phyloP scores from a whole-genome alignment of 345 rosid species.

The Carallia brachiata region DNA sequence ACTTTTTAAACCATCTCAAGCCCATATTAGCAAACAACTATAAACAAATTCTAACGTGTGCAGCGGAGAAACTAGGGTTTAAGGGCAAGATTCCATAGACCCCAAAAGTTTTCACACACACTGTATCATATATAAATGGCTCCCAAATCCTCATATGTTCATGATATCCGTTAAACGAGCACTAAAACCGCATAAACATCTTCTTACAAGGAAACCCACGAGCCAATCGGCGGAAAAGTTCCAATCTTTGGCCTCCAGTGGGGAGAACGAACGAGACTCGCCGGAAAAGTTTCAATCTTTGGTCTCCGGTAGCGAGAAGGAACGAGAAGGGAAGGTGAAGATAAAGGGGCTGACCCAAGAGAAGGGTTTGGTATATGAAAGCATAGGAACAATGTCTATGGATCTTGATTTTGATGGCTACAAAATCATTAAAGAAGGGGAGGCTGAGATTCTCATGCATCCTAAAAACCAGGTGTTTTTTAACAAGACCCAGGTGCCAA shows the following conservation, averaged over 20 bases:
- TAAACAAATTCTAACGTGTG: conserved; percentile 11
- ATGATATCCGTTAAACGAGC: conserved; percentile 9
- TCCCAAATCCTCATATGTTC: neutral
- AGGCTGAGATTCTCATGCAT: conserved; percentile 96
- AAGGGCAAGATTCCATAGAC: neutral
- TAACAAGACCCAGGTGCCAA: conserved; percentile 83
- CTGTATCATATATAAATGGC: neutral
- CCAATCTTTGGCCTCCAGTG: neutral
- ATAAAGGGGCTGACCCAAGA: neutral
- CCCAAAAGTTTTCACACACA: too few species aligned
- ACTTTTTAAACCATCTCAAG: conserved; percentile 2
- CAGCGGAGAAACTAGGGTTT: conserved; percentile 29
- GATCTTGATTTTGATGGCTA: conserved; percentile 56
- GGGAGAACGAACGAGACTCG: neutral
- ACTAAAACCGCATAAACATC: conserved; percentile 4
- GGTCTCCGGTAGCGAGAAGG: neutral
- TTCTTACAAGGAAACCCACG: neutral
- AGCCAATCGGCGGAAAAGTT: neutral
- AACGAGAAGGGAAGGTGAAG: neutral
- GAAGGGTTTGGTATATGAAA: conserved; percentile 7
- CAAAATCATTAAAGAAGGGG: conserved; percentile 86
- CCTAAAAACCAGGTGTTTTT: conserved; percentile 87
- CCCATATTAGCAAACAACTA: conserved; percentile 18
- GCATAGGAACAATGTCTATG: neutral
- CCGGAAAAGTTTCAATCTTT: neutral